Percentiles rank a stretch among this genome's conserved stretches.
phyloP scores from a whole-genome alignment of 176 grass and related monocot genomes.

The Triticum dicoccoides region DNA sequence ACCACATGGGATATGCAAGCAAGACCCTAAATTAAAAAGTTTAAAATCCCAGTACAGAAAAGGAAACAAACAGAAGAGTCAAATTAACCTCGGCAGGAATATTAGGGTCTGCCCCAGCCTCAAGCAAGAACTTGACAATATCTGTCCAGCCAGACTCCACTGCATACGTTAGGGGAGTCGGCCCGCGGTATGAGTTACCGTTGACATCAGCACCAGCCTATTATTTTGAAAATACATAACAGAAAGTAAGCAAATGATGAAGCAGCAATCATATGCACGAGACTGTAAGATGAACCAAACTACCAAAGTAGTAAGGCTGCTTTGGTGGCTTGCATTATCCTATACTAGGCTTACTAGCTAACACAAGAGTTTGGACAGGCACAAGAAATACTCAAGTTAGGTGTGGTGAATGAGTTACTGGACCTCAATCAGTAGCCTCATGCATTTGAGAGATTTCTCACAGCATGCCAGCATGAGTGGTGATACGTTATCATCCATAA shows the following conservation, averaged over 20 bases:
- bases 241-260: not conserved
- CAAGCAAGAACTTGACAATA: conserved; percentile 39
- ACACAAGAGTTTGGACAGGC: not conserved
- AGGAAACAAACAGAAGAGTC: not conserved
- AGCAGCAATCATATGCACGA: not conserved
- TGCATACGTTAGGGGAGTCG: conserved; percentile 9
- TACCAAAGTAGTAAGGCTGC: not conserved
- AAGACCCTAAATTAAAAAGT: not conserved
- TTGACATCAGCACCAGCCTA: conserved; percentile 57
- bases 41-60: not conserved
- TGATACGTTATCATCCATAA: conserved; percentile 6
- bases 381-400: not conserved
- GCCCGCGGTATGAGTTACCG: not conserved
- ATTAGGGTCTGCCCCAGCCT: conserved; percentile 46
- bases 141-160: conserved; percentile 14
- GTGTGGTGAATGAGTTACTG: not conserved
- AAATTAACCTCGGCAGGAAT: conserved; percentile 16
- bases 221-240: not conserved
- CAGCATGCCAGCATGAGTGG: conserved; percentile 24
- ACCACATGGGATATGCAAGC: not conserved
- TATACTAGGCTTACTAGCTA: no score
- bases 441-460: conserved; percentile 3
- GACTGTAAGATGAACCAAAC: not conserved
- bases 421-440: conserved; percentile 31
- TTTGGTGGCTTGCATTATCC: no score